These are phyloP conservation scores for Rhodotorula sp. DNA, from an alignment of 1,284 basidiomycete genomes.

Conservation along the genomic window DNA sequence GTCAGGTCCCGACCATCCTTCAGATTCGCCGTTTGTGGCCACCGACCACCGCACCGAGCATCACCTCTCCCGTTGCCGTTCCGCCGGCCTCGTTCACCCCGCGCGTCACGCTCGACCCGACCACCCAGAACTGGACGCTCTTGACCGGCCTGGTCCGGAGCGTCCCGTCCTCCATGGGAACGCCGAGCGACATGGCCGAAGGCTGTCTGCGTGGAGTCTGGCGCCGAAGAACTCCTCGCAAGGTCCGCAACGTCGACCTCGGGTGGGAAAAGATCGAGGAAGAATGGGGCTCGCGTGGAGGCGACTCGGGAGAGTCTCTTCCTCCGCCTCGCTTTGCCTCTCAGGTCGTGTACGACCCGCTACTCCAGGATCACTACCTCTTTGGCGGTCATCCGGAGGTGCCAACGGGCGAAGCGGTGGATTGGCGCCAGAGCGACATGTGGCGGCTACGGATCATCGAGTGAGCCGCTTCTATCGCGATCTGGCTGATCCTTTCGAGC, in stretches of 20 bases:
- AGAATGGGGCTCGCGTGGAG: neutral
- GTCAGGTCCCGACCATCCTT: constrained; percentile 24
- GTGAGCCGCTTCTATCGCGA: constrained; percentile 14
- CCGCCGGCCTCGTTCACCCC: constrained; percentile 48
- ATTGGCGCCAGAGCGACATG: constrained; percentile 46
- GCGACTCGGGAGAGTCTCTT: neutral
- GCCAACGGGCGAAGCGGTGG: constrained; percentile 2
- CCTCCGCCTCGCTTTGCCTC: neutral
- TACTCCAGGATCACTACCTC: constrained; percentile 46
- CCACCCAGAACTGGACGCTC: constrained; percentile 45
- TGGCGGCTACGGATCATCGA: constrained; percentile 46
- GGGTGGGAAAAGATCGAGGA: constrained; percentile 39
- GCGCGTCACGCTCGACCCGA: constrained; percentile 46
- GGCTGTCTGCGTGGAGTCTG: constrained; percentile 8
- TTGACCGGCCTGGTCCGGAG: constrained; percentile 45
- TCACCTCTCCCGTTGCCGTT: constrained; percentile 1
- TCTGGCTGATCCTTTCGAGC: neutral
- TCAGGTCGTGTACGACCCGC: constrained; percentile 48
- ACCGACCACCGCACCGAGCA: neutral
- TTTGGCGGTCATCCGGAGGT: constrained; percentile 49
- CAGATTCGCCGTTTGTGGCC: constrained; percentile 18
- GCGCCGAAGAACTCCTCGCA: constrained; percentile 8
- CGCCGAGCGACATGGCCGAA: constrained; percentile 1
- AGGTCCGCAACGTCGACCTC: neutral
- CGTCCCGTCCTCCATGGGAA: neutral